Evolutionary conservation across 352 stramenopile species (phyloP), one percentile per base, ranked within the genome.

Genomic region (Blastocystis sp.): DNA sequence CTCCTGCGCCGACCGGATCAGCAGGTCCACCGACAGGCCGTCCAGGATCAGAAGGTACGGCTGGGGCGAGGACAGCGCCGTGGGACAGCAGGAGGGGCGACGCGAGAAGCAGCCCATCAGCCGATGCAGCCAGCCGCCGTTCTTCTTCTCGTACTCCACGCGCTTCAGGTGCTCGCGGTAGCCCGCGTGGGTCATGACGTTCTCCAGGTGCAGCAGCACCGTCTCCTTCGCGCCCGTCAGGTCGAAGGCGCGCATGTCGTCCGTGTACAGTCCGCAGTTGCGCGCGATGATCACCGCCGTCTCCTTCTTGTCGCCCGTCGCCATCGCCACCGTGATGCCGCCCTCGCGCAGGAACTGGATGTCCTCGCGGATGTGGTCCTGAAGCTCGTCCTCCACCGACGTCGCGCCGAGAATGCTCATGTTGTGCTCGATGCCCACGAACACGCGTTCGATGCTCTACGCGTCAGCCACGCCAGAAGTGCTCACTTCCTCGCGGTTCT

Each of bases 241-340:
- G 37, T 88, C 62, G 35, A 41, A 88, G 26, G 62, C 31, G 13
- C 13, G 50, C 78, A 88, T 88, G 2, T 9, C n/a, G 26, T 78
- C 37, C 1, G 62, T 78, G 12, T 66, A 39, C 35, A 88, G 51
- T 1, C 78, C 78, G 35, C 62, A 78, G 31, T 88, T 88, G n/a
- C 65, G 45, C 19, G 78, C 78, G 31, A 88, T 88, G n/a, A 78
- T 88, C 50, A 78, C 24, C 33, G 78, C 78, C 26, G 78, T 88
- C 33, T 88, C 78, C 78, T 78, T 88, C 78, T 88, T 88, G 37
- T 88, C 78, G 31, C 78, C 78, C 45, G 78, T 88, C 0, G 78
- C 78, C 62, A 88, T 78, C 29, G 62, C 62, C 1, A 88, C 78
- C 3, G 62, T 74, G 35, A 88, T 78, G 10, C 78, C 78, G 12